Evolutionary conservation across 2,329 filamentous ascomycete species (phyloP).

Genomic region (Epichloe coenophiala): DNA sequence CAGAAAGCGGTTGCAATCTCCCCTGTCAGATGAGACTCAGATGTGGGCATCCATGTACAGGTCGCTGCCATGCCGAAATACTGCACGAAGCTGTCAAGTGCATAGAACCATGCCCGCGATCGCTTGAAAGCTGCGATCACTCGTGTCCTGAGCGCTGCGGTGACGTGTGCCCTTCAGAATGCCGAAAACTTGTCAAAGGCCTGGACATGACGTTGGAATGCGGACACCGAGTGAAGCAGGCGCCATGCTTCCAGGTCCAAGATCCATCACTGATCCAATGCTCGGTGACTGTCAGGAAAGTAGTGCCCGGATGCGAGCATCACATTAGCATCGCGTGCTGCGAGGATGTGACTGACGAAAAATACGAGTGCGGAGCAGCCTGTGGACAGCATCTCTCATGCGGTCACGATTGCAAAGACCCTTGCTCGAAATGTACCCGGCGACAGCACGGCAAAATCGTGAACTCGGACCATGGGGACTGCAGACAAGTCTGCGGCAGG

Average conservation of each 20-base stretch:
- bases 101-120: slow-evolving; percentile 28
- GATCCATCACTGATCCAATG: slow-evolving; percentile 35
- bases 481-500: slow-evolving; percentile 34
- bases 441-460: slow-evolving; percentile 17
- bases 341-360: slow-evolving; percentile 24
- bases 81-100: slow-evolving; percentile 34
- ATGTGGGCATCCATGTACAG: slow-evolving; percentile 35
- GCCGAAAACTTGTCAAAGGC: neutral
- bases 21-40: slow-evolving; percentile 34
- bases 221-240: slow-evolving; percentile 1
- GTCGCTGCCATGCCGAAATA: slow-evolving; percentile 32
- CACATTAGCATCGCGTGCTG: slow-evolving; percentile 34
- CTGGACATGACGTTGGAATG: neutral
- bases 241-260: slow-evolving; percentile 29
- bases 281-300: slow-evolving; percentile 27
- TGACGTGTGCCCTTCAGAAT: neutral
- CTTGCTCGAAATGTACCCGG: slow-evolving; percentile 35
- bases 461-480: slow-evolving; percentile 30
- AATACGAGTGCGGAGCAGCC: slow-evolving; percentile 31
- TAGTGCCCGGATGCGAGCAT: slow-evolving; percentile 43
- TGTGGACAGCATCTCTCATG: slow-evolving; percentile 38
- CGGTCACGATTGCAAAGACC: slow-evolving; percentile 41
- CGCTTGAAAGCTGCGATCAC: slow-evolving; percentile 26
- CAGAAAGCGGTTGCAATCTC: slow-evolving; percentile 48
- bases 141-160: neutral